Evolutionary conservation across 2,329 filamentous ascomycete genomes (phyloP), one percentile per base, ranked within the genome.

Genomic region (Penicillium glabrum): DNA sequence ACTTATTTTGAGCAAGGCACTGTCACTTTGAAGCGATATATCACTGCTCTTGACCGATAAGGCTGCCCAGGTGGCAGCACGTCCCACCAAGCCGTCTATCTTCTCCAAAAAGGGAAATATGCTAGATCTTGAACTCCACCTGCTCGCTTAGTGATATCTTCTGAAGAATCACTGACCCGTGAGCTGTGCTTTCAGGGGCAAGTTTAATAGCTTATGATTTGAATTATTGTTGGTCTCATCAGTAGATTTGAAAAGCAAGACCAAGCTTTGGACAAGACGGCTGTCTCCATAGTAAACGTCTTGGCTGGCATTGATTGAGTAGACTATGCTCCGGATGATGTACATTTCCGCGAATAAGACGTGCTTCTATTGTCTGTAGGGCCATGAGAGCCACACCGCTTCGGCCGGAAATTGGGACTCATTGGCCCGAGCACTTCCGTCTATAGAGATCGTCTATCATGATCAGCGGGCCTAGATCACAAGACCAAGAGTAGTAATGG

Each of bases 391-490:
- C n/a, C 37, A 19, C n/a, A 19, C 37, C 37, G 37, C n/a, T 41
- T 21, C 19, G n/a, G n/a, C 37, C 37, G 10, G 43, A 33, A 11
- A 33, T 3, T 26, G 49, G 13, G n/a, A 16, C 19, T 4, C 27
- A 43, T 43, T 41, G 24, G 21, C 24, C 23, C 29, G 19, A 7
- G 26, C 1, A 6, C 6, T 13, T 31, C 29, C 29, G 10, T 27
- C n/a, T 23, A 29, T 27, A 37, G n/a, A 37, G 26, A 52, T 41
- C 41, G 16, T 53, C 43, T 55, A 60, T 56, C 53, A 24, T 46
- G 62, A 64, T 66, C 62, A 64, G 58, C 61, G 49, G 54, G 58
- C 39, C 61, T 56, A 61, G 61, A 63, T 39, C 47, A 39, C 24
- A 24, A 13, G 45, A 39, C 16, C 16, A 13, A 44, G 37, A 41